These are phyloP conservation scores for Panicum hallii DNA, from an alignment of 202 grass and related monocot species.

Conservation along the genomic window DNA sequence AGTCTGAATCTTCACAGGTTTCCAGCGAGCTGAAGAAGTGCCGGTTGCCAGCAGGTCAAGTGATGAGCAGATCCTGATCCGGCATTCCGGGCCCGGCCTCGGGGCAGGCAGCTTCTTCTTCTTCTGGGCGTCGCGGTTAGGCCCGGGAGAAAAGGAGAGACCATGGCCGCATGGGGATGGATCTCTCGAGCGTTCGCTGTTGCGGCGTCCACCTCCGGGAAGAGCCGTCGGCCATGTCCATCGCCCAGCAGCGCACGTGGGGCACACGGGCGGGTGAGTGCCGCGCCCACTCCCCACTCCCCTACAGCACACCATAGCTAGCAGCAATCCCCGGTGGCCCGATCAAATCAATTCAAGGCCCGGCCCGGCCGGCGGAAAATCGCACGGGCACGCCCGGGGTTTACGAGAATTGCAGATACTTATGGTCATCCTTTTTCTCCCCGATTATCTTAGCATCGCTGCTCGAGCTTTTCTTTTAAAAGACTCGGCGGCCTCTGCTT, in stretches of 20 bases:
- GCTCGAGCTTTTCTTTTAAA: background rate
- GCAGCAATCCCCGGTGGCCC: background rate
- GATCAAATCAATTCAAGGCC: background rate
- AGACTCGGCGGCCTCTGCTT: background rate
- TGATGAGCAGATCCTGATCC: background rate
- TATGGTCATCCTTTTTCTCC: background rate
- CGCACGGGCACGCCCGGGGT: background rate
- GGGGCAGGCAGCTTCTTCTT: background rate
- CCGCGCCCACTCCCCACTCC: slow-evolving; percentile 25
- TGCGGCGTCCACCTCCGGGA: slow-evolving; percentile 2
- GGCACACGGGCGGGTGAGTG: slow-evolving; percentile 37
- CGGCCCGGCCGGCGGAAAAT: background rate
- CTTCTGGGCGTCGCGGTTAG: background rate
- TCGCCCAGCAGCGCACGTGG: slow-evolving; percentile 64
- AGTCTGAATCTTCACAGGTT: background rate
- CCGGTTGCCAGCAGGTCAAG: background rate
- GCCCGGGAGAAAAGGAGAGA: background rate
- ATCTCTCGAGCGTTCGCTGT: too few relatives aligned
- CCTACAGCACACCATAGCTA: background rate
- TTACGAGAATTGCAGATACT: background rate
- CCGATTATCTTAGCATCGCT: background rate
- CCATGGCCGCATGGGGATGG: background rate
- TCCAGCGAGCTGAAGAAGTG: background rate
- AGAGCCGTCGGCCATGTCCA: background rate
- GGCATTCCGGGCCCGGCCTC: background rate